Evolutionary conservation across 208 protist species (phyloP), one percentile per base, ranked within the genome.

Genomic region (Trypanosoma avium): DNA sequence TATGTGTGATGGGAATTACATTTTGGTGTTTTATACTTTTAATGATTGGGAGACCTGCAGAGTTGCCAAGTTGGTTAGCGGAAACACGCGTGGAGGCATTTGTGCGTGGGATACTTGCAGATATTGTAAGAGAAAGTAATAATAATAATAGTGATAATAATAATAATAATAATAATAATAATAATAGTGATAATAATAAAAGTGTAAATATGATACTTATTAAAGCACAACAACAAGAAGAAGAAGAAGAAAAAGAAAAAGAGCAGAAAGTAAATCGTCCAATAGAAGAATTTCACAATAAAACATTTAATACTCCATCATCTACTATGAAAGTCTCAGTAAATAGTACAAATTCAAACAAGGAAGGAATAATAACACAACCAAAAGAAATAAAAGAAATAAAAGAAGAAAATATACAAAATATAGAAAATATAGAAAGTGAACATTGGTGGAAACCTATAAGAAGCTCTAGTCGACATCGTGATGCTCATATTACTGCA

Each of bases 21-120:
- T 10, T 73, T 17, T 47, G 8, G 24, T 63, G 33, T 42, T 22
- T 21, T 42, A n/a, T 43, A 9, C 10, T 50, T 59, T 70, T 53
- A 9, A 38, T 22, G 9, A 56, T 22, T 2, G 63, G 69, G 17
- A 61, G 70, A 19, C 76, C 80, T 2, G 81, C 77, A 19, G 30
- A 46, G 6, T 35, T 77, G 22, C 81, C 76, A 4, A 56, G 48
- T 5, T 81, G 81, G 60, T 62, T 87, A 29, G 69, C 67, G 0
- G 67, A 69, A 17, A 54, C 56, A 22, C 69, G 61, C 50, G 61
- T 87, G 45, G 77, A 87, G 56, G 66, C 33, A 17, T 81, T 83
- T 67, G 65, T 87, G 32, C 70, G 70, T 0, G 61, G 46, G 1
- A 68, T 83, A 46, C 65, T 87, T 15, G 4, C 22, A 26, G 48